These are phyloP conservation scores for Fusarium robinianum DNA, from an alignment of 2,329 filamentous ascomycete species.

Conservation along the genomic window DNA sequence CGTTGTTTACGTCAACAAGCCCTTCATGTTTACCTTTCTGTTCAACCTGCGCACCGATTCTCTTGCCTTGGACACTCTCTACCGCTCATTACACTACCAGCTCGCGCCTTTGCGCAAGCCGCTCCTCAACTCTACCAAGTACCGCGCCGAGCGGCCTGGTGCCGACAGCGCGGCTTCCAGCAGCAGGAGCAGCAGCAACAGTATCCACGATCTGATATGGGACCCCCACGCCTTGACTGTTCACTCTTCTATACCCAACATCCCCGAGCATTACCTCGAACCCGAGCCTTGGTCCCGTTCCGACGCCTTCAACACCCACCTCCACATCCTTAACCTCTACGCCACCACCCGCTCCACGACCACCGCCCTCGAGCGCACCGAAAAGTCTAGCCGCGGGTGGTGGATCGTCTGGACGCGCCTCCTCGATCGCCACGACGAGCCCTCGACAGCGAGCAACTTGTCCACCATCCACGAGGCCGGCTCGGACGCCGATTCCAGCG, in stretches of 20 bases:
- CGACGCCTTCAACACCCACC: constrained; percentile 68
- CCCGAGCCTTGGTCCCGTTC: constrained; percentile 58
- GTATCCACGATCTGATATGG: constrained; percentile 67
- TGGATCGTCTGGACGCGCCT: constrained; percentile 71
- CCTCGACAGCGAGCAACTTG: constrained; percentile 22
- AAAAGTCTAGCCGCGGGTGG: constrained; percentile 69
- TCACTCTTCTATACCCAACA: constrained; percentile 68
- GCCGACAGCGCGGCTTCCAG: constrained; percentile 37
- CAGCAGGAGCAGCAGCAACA: constrained; percentile 26
- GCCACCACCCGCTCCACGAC: constrained; percentile 47
- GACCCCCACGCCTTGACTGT: constrained; percentile 60
- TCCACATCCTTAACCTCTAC: constrained; percentile 64
- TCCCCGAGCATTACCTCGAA: constrained; percentile 53
- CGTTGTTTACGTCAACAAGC: constrained; percentile 72
- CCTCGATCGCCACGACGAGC: constrained; percentile 43
- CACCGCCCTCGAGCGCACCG: constrained; percentile 62
- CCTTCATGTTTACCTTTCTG: constrained; percentile 78
- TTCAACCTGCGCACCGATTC: constrained; percentile 65
- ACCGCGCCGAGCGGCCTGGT: constrained; percentile 55
- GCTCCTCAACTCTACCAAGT: constrained; percentile 60
- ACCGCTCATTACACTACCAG: constrained; percentile 64
- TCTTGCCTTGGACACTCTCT: constrained; percentile 59
- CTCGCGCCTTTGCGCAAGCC: constrained; percentile 62
- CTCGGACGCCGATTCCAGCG: constrained; percentile 17
- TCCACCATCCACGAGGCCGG: constrained; percentile 36